A percentile compares a stretch with the other conserved stretches of the same genome.
These are phyloP conservation scores for Malassezia psittaci DNA, from an alignment of 1,284 basidiomycete species.

Conservation along the genomic window DNA sequence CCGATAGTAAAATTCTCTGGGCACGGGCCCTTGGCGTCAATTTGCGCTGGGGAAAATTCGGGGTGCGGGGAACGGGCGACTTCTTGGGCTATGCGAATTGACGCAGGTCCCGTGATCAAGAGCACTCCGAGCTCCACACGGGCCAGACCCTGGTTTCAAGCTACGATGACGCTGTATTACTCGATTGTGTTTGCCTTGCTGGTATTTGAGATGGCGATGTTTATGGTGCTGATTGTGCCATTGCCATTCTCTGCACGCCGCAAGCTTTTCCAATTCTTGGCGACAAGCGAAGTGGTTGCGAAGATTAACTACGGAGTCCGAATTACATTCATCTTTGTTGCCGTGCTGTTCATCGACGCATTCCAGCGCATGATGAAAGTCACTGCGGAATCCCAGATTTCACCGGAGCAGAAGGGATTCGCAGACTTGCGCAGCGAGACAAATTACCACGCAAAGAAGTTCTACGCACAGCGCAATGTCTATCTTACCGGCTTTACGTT, in stretches of 20 bases:
- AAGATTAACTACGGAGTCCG: conserved; percentile 60
- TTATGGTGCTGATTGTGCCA: conserved; percentile 52
- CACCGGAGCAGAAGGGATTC: conserved; percentile 57
- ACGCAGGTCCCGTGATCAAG: not conserved
- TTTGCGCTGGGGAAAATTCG: too few relatives aligned
- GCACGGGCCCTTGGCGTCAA: too few relatives aligned
- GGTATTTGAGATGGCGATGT: conserved; percentile 44
- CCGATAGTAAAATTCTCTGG: too few relatives aligned
- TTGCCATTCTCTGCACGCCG: conserved; percentile 65
- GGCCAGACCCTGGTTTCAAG: not conserved
- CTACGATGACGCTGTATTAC: conserved; percentile 44
- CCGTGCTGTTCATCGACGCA: conserved; percentile 70
- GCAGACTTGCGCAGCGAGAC: conserved; percentile 69
- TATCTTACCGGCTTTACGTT: conserved; percentile 72
- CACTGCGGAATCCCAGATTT: conserved; percentile 62
- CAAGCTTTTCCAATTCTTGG: conserved; percentile 65
- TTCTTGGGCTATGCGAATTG: not conserved
- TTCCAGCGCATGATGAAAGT: conserved; percentile 85
- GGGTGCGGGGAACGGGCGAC: too few relatives aligned
- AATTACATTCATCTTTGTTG: conserved; percentile 90
- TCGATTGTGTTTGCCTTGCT: conserved; percentile 45
- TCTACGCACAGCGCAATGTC: conserved; percentile 65
- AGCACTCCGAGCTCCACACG: not conserved
- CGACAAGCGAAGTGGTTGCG: conserved; percentile 49
- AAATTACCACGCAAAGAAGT: conserved; percentile 71